Evolutionary conservation across 139 green algal genomes (phyloP).

Genomic region (Coelastrella sp.): DNA sequence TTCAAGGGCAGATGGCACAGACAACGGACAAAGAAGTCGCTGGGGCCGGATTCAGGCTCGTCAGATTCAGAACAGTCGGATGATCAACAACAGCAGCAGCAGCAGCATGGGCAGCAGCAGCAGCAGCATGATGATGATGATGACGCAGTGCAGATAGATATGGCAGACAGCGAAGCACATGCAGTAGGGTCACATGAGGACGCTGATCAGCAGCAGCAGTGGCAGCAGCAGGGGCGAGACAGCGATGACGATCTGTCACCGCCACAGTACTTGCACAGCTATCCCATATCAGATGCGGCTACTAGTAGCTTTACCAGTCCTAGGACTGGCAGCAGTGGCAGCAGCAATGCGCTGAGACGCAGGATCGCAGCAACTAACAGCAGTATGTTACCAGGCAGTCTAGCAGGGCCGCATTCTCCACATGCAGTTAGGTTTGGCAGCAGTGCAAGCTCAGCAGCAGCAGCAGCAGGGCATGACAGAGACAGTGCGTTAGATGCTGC

Average conservation of each 20-base stretch:
- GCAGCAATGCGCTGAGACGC: not conserved
- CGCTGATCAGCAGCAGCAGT: not conserved
- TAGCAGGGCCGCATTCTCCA: not conserved
- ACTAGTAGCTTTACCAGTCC: not conserved
- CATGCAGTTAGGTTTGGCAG: not conserved
- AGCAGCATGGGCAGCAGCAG: not conserved
- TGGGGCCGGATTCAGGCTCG: too few species aligned
- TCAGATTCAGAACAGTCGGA: too few species aligned
- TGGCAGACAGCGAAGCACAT: not conserved
- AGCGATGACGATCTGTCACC: not conserved
- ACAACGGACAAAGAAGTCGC: too few species aligned
- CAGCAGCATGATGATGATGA: not conserved
- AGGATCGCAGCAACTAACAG: too few species aligned
- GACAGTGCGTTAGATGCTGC: slow-evolving; percentile 8
- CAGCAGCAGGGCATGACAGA: slow-evolving; percentile 11
- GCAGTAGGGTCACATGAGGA: not conserved
- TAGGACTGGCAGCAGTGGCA: not conserved
- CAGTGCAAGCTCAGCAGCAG: slow-evolving; percentile 23
- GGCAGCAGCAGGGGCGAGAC: not conserved
- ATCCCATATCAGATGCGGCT: not conserved
- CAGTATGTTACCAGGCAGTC: not conserved
- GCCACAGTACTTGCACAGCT: not conserved
- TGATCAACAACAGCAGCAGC: not conserved
- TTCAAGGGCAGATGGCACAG: not conserved
- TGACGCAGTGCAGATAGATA: not conserved